A percentile compares a stretch with the other conserved stretches of the same genome.
These are phyloP conservation scores for Xylaria scruposa DNA, from an alignment of 495 filamentous ascomycete species.

Conservation along the genomic window DNA sequence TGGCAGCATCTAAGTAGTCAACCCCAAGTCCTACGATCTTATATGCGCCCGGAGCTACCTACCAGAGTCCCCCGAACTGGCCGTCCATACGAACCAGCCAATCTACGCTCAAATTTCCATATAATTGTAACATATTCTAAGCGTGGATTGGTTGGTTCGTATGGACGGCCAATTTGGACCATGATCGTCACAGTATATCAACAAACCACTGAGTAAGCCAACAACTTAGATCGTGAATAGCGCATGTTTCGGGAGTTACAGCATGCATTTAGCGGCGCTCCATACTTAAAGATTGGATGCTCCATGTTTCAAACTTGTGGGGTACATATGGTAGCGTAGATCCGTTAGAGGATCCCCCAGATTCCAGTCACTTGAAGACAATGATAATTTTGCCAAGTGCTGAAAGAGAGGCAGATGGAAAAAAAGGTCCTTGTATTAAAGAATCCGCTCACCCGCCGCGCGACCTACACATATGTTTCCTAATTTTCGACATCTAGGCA, in stretches of 20 bases:
- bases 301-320: conserved; percentile 8
- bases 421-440: neutral
- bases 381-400: neutral
- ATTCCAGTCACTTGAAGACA: neutral
- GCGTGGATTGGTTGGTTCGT: no score
- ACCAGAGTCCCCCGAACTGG: no score
- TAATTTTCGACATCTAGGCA: neutral
- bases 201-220: neutral
- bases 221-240: neutral
- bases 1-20: neutral
- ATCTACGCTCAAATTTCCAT: no score
- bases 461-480: neutral
- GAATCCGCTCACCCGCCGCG: neutral
- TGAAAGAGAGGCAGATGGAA: neutral
- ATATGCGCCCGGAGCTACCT: neutral
- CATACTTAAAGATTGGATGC: neutral
- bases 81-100: no score
- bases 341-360: neutral
- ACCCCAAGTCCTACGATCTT: neutral
- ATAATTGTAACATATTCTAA: no score
- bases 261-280: conserved; percentile 1
- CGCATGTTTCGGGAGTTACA: neutral
- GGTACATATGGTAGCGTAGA: neutral
- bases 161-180: no score
- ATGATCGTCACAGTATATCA: neutral